Base-by-base conservation (phyloP, 2,329 filamentous ascomycete species). In the Botryotinia globosa region DNA sequence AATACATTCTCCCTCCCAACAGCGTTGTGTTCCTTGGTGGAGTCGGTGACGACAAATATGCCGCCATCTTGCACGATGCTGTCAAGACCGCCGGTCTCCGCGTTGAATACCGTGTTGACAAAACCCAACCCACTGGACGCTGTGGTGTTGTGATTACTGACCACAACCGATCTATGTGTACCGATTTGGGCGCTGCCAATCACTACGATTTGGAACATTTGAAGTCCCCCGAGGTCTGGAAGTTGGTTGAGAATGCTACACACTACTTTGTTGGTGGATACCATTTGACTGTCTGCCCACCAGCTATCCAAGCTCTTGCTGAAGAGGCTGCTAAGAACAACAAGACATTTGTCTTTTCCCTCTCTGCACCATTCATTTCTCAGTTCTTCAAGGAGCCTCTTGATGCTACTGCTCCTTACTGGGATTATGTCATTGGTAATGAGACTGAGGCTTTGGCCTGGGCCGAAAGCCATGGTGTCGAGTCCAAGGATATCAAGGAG, bases 351-450 rank as follows among this genome's bases (percentile, higher is more conserved):
- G 89, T 94, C 79, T 90, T 99, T 78, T 97, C 94, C 78, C 89
- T 99, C 74, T 96, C 94, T 69, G 96, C 96, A 12, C 96, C 96
- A 74, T 99, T 99, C 87, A 97, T 99, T 80, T 86, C 92, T 56
- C 92, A 97, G 82, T 97, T 98, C 88, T 99, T 98, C 91, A 98
- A 98, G 87, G 94, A 98, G 67, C 92, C 90, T 77, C 89, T 99
- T 65, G 94, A 97, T 83, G 90, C 90, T 79, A 91, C 92, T 71
- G 87, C 94, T 70, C 92, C 92, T 44, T 98, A 97, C 89, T 97
- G 94, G 87, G 94, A 98, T 85, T 97, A 95, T 84, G 87, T 98
- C 75, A 92, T 99, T 82, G 95, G 94, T 81, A 99, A 99, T 85
- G 96, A 99, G 90, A 92, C 93, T 77, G 96, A 99, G 86, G 95